Conservation (phyloP, 2,329 filamentous ascomycete genomes). For the Neonectria hederae region DNA sequence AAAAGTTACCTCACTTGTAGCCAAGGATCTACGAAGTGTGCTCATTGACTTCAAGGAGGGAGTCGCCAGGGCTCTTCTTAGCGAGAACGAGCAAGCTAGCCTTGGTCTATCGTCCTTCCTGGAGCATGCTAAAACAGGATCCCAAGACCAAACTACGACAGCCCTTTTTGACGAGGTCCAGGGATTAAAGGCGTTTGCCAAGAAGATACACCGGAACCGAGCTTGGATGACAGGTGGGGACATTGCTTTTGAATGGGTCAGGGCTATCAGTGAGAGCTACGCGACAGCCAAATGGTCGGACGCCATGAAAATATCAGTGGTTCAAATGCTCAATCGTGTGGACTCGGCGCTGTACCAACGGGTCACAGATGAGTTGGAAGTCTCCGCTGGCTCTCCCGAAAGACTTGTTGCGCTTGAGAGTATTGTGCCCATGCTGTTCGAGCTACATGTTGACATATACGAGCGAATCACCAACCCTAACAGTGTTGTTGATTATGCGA, state of each 20-base stretch:
- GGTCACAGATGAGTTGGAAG: slow-evolving; percentile 54
- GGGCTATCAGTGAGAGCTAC: slow-evolving; percentile 61
- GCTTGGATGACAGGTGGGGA: slow-evolving; percentile 66
- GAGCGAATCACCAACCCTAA: slow-evolving; percentile 67
- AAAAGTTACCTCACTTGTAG: slow-evolving; percentile 57
- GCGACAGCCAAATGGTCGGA: slow-evolving; percentile 66
- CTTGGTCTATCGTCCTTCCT: slow-evolving; percentile 69
- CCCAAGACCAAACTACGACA: slow-evolving; percentile 59
- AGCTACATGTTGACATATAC: slow-evolving; percentile 69
- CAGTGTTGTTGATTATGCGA: slow-evolving; percentile 60
- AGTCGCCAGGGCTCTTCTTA: slow-evolving; percentile 61
- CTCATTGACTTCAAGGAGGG: slow-evolving; percentile 63
- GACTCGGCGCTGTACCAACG: slow-evolving; percentile 63
- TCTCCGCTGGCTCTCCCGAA: slow-evolving; percentile 37
- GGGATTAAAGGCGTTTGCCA: slow-evolving; percentile 63
- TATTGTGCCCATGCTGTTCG: slow-evolving; percentile 67
- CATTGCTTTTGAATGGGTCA: slow-evolving; percentile 67
- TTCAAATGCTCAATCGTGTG: slow-evolving; percentile 64
- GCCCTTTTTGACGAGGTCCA: slow-evolving; percentile 62
- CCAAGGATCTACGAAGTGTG: slow-evolving; percentile 59
- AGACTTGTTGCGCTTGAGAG: slow-evolving; percentile 50
- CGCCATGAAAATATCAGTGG: slow-evolving; percentile 63
- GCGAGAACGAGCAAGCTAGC: slow-evolving; percentile 61
- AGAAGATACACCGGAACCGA: slow-evolving; percentile 52
- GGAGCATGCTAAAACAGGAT: slow-evolving; percentile 68